Conservation (phyloP, 768 basidiomycete species). For the Leccinum truebloodii region DNA sequence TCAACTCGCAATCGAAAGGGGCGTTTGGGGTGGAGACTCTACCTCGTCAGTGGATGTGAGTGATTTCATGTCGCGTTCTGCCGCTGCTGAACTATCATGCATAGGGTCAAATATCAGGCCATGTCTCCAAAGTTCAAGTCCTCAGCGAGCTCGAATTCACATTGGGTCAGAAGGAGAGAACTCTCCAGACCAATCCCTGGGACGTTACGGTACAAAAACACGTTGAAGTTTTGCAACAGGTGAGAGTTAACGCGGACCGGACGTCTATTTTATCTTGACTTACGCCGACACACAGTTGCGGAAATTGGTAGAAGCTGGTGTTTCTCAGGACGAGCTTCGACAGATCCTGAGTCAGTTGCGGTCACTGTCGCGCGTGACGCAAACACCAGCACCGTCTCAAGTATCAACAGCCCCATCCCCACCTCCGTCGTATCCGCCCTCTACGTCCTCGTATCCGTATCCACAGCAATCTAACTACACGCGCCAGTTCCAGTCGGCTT, state of each 20-base stretch:
- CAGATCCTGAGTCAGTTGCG: conserved; percentile 77
- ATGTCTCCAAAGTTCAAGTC: conserved; percentile 76
- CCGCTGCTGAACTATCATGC: conserved; percentile 18
- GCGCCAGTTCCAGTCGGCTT: conserved; percentile 30
- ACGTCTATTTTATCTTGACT: conserved; percentile 5
- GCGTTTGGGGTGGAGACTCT: conserved; percentile 70
- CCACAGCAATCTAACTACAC: conserved; percentile 34
- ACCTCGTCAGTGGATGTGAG: conserved; percentile 41
- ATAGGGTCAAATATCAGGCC: conserved; percentile 39
- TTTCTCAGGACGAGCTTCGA: conserved; percentile 75
- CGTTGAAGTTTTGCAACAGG: conserved; percentile 79
- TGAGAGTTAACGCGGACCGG: conserved; percentile 36
- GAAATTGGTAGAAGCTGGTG: conserved; percentile 73
- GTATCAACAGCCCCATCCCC: conserved; percentile 30
- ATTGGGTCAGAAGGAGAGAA: conserved; percentile 77
- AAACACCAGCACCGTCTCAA: conserved; percentile 38
- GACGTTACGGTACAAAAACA: conserved; percentile 71
- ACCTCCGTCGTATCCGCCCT: conserved; percentile 23
- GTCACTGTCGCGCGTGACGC: conserved; percentile 49
- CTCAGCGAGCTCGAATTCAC: conserved; percentile 82
- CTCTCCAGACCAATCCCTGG: conserved; percentile 69
- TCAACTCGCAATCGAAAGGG: conserved; percentile 82
- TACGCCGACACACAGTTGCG: conserved; percentile 48
- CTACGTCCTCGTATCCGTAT: conserved; percentile 31
- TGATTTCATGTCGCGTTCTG: conserved; percentile 10